Percentiles rank a stretch among this genome's conserved stretches.
Evolutionary conservation across 441 rosid species (phyloP).

Genomic region (Viola pubescens): DNA sequence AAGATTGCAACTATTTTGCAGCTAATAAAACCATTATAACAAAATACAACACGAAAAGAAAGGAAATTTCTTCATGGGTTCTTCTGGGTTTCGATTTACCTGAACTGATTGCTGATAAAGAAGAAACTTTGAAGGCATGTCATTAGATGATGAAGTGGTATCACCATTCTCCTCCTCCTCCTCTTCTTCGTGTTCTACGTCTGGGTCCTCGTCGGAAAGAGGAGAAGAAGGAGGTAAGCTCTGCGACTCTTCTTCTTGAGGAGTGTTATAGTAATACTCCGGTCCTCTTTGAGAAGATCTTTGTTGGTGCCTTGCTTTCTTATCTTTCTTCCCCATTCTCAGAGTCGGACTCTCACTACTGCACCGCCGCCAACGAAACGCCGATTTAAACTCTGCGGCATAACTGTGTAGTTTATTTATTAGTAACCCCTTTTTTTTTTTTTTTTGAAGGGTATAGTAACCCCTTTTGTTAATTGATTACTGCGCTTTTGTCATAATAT

Average conservation of each 20-base stretch:
- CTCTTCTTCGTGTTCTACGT: constrained; percentile 20
- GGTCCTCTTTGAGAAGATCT: constrained; percentile 32
- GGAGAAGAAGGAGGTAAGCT: constrained; percentile 20
- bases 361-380: background rate
- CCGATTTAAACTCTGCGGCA: too few species aligned
- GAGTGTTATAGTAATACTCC: constrained; percentile 27
- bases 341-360: background rate
- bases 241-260: constrained; percentile 22
- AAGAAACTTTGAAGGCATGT: constrained; percentile 65
- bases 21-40: constrained; percentile 2
- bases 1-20: background rate
- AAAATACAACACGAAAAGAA: background rate
- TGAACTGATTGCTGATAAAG: constrained; percentile 77
- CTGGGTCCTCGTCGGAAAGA: constrained; percentile 21
- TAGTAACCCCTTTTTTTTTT: too few species aligned
- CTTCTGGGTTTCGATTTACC: constrained; percentile 24
- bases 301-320: constrained; percentile 50
- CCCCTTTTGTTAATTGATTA: too few species aligned
- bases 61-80: background rate
- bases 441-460: too few species aligned
- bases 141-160: constrained; percentile 21
- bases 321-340: constrained; percentile 63
- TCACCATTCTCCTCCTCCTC: constrained; percentile 22
- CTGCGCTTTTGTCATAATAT: background rate
- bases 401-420: too few species aligned